Evolutionary conservation across 345 rosid species (phyloP), one percentile per base, ranked within the genome.

Genomic region (Ceriops tagal): DNA sequence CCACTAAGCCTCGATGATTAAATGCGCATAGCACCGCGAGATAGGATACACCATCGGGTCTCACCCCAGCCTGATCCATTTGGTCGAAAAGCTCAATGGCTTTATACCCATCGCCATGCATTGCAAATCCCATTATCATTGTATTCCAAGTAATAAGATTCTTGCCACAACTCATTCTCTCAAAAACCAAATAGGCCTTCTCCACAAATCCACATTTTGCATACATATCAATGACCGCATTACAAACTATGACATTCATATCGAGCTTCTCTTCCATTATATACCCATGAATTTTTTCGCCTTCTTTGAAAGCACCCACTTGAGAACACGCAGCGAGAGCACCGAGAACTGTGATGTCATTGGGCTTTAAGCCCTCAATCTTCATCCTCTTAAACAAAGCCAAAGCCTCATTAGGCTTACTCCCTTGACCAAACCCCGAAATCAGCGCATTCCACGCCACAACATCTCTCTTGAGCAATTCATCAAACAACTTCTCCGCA

Each of bases 361-460:
- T 91, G 59, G 92, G 91, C 73, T 53, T 77, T 19, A 80, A 27
- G 55, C 88, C 81, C 73, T 84, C 83, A 5, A 5, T 6, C 43
- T 72, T 66, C 93, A 93, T 91, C 37, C 79, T 77, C 66, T 83
- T 80, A 67, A 85, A 93, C 75, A 93, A 61, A 57, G 60, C 83
- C 67, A 93, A 58, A 1, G 93, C 98, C 64, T 89, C 89, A n/a
- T 71, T 32, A 5, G 90, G 91, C 52, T 77, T 71, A 58, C 80
- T 78, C 43, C 93, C 89, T 35, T 87, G 86, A 57, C 86, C 88
- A 78, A 93, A 70, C 64, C 96, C 98, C 6, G 85, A 66, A 47
- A 93, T 85, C 83, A 93, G 83, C 20, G 97, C 97, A 59, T 91
- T 93, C 97, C 96, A 91, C 5, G 93, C 78, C 0, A 93, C 98